A percentile compares a stretch with the other conserved stretches of the same genome.
Conservation (phyloP, 441 rosid species). For the Euphorbia neoarborescens region DNA sequence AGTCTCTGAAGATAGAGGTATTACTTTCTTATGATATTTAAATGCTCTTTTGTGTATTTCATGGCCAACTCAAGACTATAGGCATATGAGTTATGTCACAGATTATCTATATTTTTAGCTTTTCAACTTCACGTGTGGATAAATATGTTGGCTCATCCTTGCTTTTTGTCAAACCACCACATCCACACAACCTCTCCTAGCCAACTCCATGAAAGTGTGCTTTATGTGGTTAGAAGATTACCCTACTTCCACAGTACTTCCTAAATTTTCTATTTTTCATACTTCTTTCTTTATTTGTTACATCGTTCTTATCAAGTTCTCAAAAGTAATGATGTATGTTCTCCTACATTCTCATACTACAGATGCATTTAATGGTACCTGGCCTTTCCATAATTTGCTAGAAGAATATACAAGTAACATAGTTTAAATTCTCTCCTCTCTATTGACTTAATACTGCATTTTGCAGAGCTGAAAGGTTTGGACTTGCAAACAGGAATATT, state of each 20-base stretch:
- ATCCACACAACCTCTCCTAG: background rate
- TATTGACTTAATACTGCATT: constrained; percentile 18
- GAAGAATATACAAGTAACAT: background rate
- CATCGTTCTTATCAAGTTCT: background rate
- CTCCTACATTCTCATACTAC: background rate
- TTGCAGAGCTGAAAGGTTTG: constrained; percentile 48
- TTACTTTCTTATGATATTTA: too few relatives aligned
- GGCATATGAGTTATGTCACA: background rate
- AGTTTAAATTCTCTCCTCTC: background rate
- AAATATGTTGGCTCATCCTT: background rate
- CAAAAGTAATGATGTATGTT: background rate
- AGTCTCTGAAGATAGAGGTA: constrained; percentile 54
- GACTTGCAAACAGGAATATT: constrained; percentile 70
- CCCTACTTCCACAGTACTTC: background rate
- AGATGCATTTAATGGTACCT: background rate
- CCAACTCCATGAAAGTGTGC: background rate
- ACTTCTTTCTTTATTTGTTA: background rate
- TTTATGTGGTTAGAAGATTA: background rate
- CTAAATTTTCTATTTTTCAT: background rate
- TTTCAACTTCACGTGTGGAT: background rate
- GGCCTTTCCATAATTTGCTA: background rate
- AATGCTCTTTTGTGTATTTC: background rate
- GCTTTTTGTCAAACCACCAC: background rate
- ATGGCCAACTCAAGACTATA: background rate
- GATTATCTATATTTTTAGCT: background rate